Evolutionary conservation across 179 eudicot species (phyloP).

Genomic region (Actinidia polygama): DNA sequence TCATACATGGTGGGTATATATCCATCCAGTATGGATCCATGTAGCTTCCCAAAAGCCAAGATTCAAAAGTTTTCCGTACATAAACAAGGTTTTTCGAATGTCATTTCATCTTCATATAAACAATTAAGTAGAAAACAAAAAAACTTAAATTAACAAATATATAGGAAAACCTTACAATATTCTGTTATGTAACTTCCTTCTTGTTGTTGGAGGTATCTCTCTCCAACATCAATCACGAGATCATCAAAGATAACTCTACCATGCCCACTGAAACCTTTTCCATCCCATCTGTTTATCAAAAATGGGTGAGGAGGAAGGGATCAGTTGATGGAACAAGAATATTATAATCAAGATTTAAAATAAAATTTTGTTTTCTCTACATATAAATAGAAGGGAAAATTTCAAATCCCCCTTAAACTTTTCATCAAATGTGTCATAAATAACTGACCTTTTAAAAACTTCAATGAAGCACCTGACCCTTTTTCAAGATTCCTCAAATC

Average conservation of each 20-base stretch:
- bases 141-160: neutral
- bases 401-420: too few relatives aligned
- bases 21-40: constrained; percentile 44
- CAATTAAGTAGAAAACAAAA: neutral
- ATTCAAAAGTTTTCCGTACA: constrained; percentile 30
- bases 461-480: neutral
- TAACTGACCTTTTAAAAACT: too few relatives aligned
- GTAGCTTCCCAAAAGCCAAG: constrained; percentile 49
- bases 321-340: too few relatives aligned
- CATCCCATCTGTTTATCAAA: constrained; percentile 44
- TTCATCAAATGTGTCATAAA: too few relatives aligned
- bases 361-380: too few relatives aligned
- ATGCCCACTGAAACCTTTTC: constrained; percentile 35
- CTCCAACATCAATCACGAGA: constrained; percentile 29
- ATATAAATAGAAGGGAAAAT: too few relatives aligned
- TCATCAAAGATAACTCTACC: constrained; percentile 48
- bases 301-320: neutral
- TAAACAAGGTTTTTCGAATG: neutral
- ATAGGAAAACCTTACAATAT: constrained; percentile 39
- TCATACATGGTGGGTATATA: constrained; percentile 39
- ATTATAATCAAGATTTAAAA: too few relatives aligned
- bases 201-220: constrained; percentile 23
- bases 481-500: too few relatives aligned
- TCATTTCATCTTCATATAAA: neutral
- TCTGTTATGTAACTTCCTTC: constrained; percentile 25